Conservation (phyloP, 2,329 filamentous ascomycete genomes). For the Cytospora leucostoma region DNA sequence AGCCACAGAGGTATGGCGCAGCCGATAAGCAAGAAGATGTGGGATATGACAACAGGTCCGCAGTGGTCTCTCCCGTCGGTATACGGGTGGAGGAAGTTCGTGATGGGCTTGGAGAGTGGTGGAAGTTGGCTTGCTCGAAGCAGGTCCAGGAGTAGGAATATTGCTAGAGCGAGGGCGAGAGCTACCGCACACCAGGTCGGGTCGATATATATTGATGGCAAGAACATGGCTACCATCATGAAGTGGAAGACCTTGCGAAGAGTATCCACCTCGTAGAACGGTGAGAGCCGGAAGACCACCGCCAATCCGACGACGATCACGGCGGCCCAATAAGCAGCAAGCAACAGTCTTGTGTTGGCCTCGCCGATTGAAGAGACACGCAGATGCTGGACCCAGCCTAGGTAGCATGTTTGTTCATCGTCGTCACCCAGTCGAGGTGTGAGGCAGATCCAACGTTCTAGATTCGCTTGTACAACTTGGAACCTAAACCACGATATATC, state of each 20-base stretch:
- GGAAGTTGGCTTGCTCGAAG: slow-evolving; percentile 89
- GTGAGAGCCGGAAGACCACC: slow-evolving; percentile 72
- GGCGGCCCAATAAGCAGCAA: slow-evolving; percentile 71
- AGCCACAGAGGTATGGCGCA: slow-evolving; percentile 96
- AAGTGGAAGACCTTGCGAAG: slow-evolving; percentile 96
- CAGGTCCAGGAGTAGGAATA: slow-evolving; percentile 87
- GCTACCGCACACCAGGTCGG: slow-evolving; percentile 81
- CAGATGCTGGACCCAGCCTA: slow-evolving; percentile 66
- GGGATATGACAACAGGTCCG: slow-evolving; percentile 91
- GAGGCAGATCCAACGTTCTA: slow-evolving; percentile 75
- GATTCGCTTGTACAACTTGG: slow-evolving; percentile 66
- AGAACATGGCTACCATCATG: slow-evolving; percentile 95
- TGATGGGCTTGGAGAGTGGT: slow-evolving; percentile 82
- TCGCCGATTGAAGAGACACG: slow-evolving; percentile 67
- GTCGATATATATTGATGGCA: slow-evolving; percentile 84
- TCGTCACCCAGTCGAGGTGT: slow-evolving; percentile 46
- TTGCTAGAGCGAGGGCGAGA: slow-evolving; percentile 73
- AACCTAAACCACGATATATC: slow-evolving; percentile 72
- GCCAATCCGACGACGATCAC: slow-evolving; percentile 72
- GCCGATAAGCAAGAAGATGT: slow-evolving; percentile 93
- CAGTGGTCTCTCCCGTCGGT: slow-evolving; percentile 92
- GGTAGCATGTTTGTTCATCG: slow-evolving; percentile 44
- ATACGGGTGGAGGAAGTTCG: slow-evolving; percentile 86
- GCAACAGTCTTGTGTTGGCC: slow-evolving; percentile 77
- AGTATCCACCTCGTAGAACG: slow-evolving; percentile 88